phyloP scores from a whole-genome alignment of 2,329 filamentous ascomycete species.

The Podosphaera xanthii region DNA sequence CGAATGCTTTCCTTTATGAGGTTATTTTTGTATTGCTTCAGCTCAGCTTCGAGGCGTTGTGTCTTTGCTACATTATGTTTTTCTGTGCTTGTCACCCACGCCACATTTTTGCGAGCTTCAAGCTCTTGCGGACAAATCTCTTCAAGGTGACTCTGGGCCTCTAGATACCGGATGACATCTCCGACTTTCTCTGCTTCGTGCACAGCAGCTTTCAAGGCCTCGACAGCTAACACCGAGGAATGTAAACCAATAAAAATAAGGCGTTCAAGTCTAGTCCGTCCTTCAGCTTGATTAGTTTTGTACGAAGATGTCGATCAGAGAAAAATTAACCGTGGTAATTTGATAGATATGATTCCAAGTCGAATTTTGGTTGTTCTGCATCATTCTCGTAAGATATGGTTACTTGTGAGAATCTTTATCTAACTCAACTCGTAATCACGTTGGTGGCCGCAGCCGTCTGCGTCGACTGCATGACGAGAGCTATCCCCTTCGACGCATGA shows the following conservation, averaged over 20 bases:
- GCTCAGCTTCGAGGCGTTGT: constrained; percentile 55
- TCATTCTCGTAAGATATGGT: neutral
- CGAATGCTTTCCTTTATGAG: constrained; percentile 91
- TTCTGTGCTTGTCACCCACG: constrained; percentile 52
- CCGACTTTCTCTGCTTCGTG: constrained; percentile 52
- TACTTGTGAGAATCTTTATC: neutral
- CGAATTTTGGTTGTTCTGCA: constrained; percentile 2
- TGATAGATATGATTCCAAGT: constrained; percentile 2
- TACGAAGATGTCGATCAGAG: neutral
- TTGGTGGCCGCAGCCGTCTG: neutral
- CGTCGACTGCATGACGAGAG: neutral
- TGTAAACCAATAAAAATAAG: constrained; percentile 60
- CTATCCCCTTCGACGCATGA: neutral
- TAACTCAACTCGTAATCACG: neutral
- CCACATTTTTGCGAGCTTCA: constrained; percentile 40
- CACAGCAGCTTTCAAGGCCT: constrained; percentile 61
- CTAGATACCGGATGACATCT: constrained; percentile 49
- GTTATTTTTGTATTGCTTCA: constrained; percentile 91
- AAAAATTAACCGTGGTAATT: neutral
- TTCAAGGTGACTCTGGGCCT: constrained; percentile 41
- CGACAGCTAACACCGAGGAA: constrained; percentile 52
- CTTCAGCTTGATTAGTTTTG: constrained; percentile 22
- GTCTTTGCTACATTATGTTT: constrained; percentile 47
- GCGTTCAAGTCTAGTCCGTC: constrained; percentile 58
- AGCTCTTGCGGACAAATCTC: constrained; percentile 41